Evolutionary conservation across 345 rosid species (phyloP).

Genomic region (Viola odorata): DNA sequence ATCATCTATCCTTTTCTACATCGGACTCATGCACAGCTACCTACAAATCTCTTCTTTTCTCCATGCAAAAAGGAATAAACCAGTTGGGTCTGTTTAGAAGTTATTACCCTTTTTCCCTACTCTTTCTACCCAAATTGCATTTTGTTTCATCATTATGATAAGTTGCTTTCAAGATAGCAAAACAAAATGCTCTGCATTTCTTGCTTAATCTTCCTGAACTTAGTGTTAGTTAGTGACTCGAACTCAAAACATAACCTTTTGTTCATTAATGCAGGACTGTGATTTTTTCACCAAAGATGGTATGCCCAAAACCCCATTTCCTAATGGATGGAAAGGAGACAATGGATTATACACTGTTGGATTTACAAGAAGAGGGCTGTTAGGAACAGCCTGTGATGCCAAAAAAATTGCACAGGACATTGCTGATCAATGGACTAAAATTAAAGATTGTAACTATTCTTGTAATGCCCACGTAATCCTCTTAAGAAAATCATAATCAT

Average conservation of each 20-base stretch:
- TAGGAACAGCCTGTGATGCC: constrained; percentile 72
- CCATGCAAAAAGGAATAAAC: constrained; percentile 33
- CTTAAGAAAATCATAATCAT: constrained; percentile 12
- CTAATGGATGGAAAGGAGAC: constrained; percentile 77
- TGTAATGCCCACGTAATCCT: constrained; percentile 42
- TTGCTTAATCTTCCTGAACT: too few species aligned
- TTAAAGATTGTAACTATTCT: constrained; percentile 19
- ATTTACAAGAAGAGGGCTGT: constrained; percentile 75
- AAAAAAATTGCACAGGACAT: constrained; percentile 59
- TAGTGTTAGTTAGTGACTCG: too few species aligned
- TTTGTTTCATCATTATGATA: background rate
- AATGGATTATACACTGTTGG: constrained; percentile 81
- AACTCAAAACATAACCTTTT: too few species aligned
- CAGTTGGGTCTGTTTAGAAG: constrained; percentile 22
- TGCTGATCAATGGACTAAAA: constrained; percentile 45
- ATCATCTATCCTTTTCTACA: constrained; percentile 38
- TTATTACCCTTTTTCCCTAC: constrained; percentile 13
- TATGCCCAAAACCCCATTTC: constrained; percentile 72
- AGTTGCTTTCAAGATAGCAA: constrained; percentile 14
- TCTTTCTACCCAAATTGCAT: background rate
- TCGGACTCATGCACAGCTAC: constrained; percentile 32
- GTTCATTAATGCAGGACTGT: constrained; percentile 40
- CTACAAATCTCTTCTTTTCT: constrained; percentile 35
- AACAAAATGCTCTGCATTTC: too few species aligned
- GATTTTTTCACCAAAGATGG: constrained; percentile 74